Evolutionary conservation across 495 filamentous ascomycete species (phyloP).

Genomic region (Daldinia loculata): DNA sequence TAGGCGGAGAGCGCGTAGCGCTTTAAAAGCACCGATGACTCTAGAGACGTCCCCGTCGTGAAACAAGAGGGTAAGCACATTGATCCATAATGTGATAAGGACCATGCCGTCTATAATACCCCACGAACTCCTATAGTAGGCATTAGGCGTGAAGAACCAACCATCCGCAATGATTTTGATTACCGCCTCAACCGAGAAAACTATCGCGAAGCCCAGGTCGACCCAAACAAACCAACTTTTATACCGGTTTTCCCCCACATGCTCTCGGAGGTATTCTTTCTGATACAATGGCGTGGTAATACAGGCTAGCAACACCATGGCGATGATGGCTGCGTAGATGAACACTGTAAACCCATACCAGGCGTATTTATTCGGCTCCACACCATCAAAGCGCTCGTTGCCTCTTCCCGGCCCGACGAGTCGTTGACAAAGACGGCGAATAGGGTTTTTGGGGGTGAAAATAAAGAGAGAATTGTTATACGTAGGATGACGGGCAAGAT

Average conservation of each 20-base stretch:
- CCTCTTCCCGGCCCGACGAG: constrained; percentile 94
- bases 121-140: constrained; percentile 96
- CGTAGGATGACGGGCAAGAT: constrained; percentile 81
- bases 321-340: constrained; percentile 92
- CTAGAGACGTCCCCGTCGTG: constrained; percentile 83
- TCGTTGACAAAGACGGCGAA: constrained; percentile 84
- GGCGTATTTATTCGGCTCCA: constrained; percentile 81
- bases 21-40: constrained; percentile 96
- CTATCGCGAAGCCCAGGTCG: constrained; percentile 85
- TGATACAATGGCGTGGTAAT: constrained; percentile 95
- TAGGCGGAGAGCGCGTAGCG: constrained; percentile 88
- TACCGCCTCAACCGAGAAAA: constrained; percentile 86
- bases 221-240: constrained; percentile 93
- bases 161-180: constrained; percentile 98
- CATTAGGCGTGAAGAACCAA: constrained; percentile 96
- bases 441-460: constrained; percentile 76
- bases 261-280: constrained; percentile 74
- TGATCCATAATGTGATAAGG: constrained; percentile 94
- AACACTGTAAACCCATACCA: constrained; percentile 95
- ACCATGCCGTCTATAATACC: constrained; percentile 96
- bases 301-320: constrained; percentile 96
- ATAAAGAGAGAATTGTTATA: constrained; percentile 95
- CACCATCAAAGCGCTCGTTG: constrained; percentile 82
- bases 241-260: constrained; percentile 51
- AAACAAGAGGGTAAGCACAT: constrained; percentile 81